Evolutionary conservation across 2,329 filamentous ascomycete species (phyloP), one percentile per base, ranked within the genome.

Genomic region (Fusarium setosum): DNA sequence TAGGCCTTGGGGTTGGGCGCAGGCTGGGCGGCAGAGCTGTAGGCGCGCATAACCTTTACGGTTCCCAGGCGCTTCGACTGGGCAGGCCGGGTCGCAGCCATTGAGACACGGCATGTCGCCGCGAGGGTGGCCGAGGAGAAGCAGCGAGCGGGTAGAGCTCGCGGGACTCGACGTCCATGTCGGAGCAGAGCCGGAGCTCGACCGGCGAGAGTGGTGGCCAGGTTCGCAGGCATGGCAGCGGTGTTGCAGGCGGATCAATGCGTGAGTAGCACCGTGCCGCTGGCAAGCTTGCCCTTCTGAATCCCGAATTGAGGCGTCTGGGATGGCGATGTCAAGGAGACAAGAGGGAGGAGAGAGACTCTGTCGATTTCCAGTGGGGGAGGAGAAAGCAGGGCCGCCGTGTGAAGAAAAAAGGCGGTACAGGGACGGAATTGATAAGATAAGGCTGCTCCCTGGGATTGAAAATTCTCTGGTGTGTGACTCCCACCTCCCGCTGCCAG

Each of bases 1-100:
- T 97, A 97, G 64, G 94, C 92, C 81, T 94, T 90, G 52, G 94
- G 88, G 75, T 91, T 92, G 56, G 94, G 93, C 51, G 92, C 90
- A 68, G 89, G 83, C 79, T 96, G 87, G 67, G 82, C 79, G 35
- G 75, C 77, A 42, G 78, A 76, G 71, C 76, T 80, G 66, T 80
- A 79, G 38, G 74, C 57, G 21, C 83, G 79, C 56, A 79, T 72
- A 53, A 83, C 77, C 56, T 83, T 80, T 54, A 80, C 77, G 53
- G 81, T 81, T 61, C 86, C 82, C 56, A 82, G 79, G 56, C 84
- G 80, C 75, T 85, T 85, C 56, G 72, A 64, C 61, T 69, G 68
- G 20, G 71, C 71, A 18, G 69, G 61, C 76, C 77, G 63, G 75
- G 68, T 56, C 64, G 67, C 61, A 42, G 69, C 70, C 45, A 72